Evolutionary conservation across 345 rosid genomes (phyloP), one percentile per base, ranked within the genome.

Genomic region (Pugionium dolabratum): DNA sequence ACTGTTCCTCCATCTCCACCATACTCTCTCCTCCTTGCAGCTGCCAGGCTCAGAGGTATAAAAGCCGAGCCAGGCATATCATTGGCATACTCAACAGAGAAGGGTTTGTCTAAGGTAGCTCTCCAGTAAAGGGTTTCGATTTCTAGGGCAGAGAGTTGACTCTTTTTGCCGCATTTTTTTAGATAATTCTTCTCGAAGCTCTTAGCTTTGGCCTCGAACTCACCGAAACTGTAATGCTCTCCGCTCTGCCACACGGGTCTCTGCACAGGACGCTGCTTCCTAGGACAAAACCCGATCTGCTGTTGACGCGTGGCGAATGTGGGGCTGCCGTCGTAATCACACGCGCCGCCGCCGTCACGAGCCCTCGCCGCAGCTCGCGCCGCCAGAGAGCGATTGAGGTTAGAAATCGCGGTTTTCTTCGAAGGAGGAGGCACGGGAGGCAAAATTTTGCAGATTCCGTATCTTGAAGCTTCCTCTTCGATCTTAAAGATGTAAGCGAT

Each of bases 211-310:
- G 86, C 75, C 80, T 94, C 99, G 49, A 94, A 94, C 68, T 94
- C 91, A 35, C 83, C 95, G 71, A 85, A 82, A 32, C 85, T 86
- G 75, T 90, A 94, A 79, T 76, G 48, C 70, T 85, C 95, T 2
- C 99, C 99, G 60, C 99, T 94, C 91, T 94, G 87, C 99, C 99
- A 94, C 39, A 94, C 96, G 0, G 97, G 88, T 59, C 84, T 88
- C 84, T 82, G 85, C 35, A 90, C 93, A 0, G 99, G 99, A 3
- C 99, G 80, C 37, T 86, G 89, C 69, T 83, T 93, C 49, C 97
- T 72, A 7, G 99, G 95, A 80, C 95, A 90, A 76, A 94, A 94
- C n/a, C 99, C 99, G 89, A 94, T 88, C 95, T 94, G 99, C 81
- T 94, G 99, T 78, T 88, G 97, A 2, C 99, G 90, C 31, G 99